Percentiles rank a stretch among this genome's conserved stretches.
These are phyloP conservation scores for Coemansia sp. DNA, from an alignment of 192 early-diverging fungal genomes.

Conservation along the genomic window DNA sequence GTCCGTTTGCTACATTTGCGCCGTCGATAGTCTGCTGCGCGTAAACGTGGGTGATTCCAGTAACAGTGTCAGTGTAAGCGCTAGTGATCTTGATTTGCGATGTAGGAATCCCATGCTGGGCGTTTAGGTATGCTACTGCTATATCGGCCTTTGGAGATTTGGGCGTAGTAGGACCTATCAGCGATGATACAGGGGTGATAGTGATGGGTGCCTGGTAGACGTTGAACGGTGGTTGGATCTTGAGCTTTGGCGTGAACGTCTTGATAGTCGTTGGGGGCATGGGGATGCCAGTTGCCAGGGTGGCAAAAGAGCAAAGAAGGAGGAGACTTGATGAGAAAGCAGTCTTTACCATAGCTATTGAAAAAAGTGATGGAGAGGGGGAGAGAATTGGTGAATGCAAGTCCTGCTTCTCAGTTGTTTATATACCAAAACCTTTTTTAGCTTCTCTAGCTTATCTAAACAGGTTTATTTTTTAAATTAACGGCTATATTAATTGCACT, in stretches of 20 bases:
- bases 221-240: constrained; percentile 14
- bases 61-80: constrained; percentile 67
- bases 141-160: constrained; percentile 8
- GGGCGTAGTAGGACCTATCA: background rate
- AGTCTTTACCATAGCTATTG: background rate
- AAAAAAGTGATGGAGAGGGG: background rate
- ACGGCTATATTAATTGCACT: constrained; percentile 6
- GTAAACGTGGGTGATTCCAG: constrained; percentile 68
- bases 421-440: constrained; percentile 8
- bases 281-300: background rate
- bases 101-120: constrained; percentile 13
- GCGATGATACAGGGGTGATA: background rate
- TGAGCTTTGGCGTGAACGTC: constrained; percentile 27
- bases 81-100: constrained; percentile 62
- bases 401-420: background rate
- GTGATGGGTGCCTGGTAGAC: constrained; percentile 23
- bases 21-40: constrained; percentile 63
- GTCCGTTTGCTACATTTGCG: constrained; percentile 63
- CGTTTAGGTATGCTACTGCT: constrained; percentile 8
- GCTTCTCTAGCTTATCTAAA: background rate
- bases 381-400: background rate
- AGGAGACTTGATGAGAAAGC: background rate
- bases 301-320: background rate
- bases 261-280: constrained; percentile 11
- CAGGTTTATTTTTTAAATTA: background rate